Conservation (phyloP, 2,329 filamentous ascomycete species). For the Phialophora verrucosa region DNA sequence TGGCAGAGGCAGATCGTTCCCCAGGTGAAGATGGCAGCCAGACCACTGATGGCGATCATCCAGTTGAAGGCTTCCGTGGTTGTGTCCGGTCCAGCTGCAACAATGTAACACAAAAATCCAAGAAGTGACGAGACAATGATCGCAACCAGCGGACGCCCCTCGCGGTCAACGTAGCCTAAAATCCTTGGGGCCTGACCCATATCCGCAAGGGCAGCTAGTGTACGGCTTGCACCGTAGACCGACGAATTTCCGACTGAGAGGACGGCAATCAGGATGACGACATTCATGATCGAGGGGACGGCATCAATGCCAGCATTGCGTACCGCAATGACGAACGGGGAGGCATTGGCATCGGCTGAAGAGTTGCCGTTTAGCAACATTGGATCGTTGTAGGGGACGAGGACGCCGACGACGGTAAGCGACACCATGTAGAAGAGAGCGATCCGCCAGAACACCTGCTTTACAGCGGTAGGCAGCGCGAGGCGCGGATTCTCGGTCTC, state of each 20-base stretch:
- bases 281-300: conserved; percentile 88
- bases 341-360: conserved; percentile 72
- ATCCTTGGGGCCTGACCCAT: conserved; percentile 80
- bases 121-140: conserved; percentile 70
- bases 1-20: conserved; percentile 69
- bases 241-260: conserved; percentile 90
- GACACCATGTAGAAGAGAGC: conserved; percentile 87
- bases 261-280: conserved; percentile 89
- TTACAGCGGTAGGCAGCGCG: conserved; percentile 82
- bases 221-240: conserved; percentile 89
- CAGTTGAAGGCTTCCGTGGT: conserved; percentile 69
- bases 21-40: conserved; percentile 78
- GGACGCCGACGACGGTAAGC: conserved; percentile 77
- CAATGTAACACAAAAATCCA: conserved; percentile 79
- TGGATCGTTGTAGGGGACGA: conserved; percentile 74
- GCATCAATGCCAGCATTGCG: conserved; percentile 79
- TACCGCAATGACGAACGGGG: conserved; percentile 93
- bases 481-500: conserved; percentile 66
- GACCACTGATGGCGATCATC: conserved; percentile 76
- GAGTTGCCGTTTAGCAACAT: conserved; percentile 65
- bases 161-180: conserved; percentile 79
- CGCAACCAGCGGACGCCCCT: conserved; percentile 77
- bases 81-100: conserved; percentile 56
- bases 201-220: conserved; percentile 85
- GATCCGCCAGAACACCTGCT: conserved; percentile 93